Evolutionary conservation across 2,329 filamentous ascomycete genomes (phyloP).

Genomic region (Colletotrichum sp.): DNA sequence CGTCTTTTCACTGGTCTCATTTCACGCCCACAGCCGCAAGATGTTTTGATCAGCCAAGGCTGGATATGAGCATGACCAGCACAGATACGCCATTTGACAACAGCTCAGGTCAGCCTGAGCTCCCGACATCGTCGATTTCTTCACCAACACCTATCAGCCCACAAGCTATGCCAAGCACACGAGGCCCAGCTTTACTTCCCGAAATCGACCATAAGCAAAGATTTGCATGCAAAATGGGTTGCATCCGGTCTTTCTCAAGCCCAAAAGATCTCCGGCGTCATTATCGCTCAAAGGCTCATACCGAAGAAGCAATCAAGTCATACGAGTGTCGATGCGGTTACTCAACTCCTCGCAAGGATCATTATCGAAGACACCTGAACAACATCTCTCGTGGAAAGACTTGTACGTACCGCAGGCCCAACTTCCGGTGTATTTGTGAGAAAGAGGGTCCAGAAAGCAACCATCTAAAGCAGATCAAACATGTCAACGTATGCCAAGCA

Average conservation of each 20-base stretch:
- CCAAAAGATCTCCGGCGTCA: neutral
- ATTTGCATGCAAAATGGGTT: neutral
- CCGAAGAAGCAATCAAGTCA: neutral
- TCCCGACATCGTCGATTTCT: neutral
- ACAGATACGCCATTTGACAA: fast-evolving
- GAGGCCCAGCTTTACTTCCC: neutral
- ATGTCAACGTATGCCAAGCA: neutral
- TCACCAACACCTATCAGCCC: neutral
- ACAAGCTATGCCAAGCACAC: neutral
- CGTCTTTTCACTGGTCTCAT: too few species aligned
- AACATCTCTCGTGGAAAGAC: neutral
- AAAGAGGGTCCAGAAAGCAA: neutral
- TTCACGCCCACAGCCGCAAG: neutral
- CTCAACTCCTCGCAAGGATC: neutral
- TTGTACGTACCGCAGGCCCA: neutral
- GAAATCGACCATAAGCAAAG: neutral
- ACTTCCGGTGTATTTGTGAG: neutral
- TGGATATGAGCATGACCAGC: neutral
- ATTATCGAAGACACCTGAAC: neutral
- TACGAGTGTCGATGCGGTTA: neutral
- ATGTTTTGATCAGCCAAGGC: too few species aligned
- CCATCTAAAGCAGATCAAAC: neutral
- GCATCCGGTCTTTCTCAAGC: neutral
- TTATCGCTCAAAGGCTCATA: neutral
- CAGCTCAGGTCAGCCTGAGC: neutral